Evolutionary conservation across 2,329 filamentous ascomycete species (phyloP).

Genomic region (Xylaria digitata): DNA sequence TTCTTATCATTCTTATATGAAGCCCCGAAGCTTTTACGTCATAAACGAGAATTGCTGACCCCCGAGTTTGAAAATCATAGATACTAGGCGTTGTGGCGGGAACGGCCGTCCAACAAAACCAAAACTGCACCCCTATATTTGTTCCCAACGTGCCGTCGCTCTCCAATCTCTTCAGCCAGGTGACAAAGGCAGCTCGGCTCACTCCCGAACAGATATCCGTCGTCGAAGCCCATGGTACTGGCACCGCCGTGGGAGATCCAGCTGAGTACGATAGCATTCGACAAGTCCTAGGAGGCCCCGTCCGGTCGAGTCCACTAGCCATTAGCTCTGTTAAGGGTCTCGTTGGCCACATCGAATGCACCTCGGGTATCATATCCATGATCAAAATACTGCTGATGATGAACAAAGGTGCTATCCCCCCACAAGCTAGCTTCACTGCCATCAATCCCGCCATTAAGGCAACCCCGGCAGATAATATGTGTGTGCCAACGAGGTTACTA

Average conservation of each 20-base stretch:
- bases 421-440: conserved; percentile 50
- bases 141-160: conserved; percentile 52
- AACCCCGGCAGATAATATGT: conserved; percentile 38
- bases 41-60: conserved; percentile 1
- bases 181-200: conserved; percentile 42
- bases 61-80: neutral
- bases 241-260: conserved; percentile 56
- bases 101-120: conserved; percentile 55
- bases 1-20: neutral
- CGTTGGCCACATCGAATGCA: conserved; percentile 52
- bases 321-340: conserved; percentile 51
- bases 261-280: conserved; percentile 47
- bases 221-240: conserved; percentile 57
- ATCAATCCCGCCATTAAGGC: conserved; percentile 46
- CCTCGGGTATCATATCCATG: conserved; percentile 47
- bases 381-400: conserved; percentile 52
- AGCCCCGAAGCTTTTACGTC: neutral
- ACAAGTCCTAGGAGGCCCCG: conserved; percentile 36
- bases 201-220: conserved; percentile 41
- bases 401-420: conserved; percentile 44
- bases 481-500: conserved; percentile 31
- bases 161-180: conserved; percentile 45
- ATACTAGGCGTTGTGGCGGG: conserved; percentile 52
- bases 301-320: conserved; percentile 20
- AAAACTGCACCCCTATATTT: conserved; percentile 54